Percentiles rank a stretch among this genome's conserved stretches.
Evolutionary conservation across 805 yeast species (phyloP).

Genomic region (Metschnikowia lunata): DNA sequence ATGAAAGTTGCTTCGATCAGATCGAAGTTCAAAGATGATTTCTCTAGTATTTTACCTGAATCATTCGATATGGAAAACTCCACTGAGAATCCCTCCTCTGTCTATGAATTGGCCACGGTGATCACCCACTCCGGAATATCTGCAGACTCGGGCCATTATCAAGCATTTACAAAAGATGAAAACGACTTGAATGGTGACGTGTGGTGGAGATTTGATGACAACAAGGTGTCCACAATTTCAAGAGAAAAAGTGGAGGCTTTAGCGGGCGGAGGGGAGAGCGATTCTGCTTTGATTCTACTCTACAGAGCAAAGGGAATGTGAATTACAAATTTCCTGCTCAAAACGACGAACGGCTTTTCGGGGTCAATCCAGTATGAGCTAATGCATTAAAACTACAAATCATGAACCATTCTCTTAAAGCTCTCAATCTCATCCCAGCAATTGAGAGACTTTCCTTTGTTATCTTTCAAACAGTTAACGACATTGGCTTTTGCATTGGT

Average conservation of each 20-base stretch:
- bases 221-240: constrained; percentile 72
- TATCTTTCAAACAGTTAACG: constrained; percentile 55
- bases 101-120: constrained; percentile 77
- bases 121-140: constrained; percentile 93
- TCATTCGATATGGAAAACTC: constrained; percentile 24
- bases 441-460: constrained; percentile 62
- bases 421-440: constrained; percentile 78
- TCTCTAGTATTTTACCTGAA: constrained; percentile 40
- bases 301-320: constrained; percentile 75
- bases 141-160: constrained; percentile 97
- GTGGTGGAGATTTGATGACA: constrained; percentile 97
- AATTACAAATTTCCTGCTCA: neutral
- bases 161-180: constrained; percentile 76
- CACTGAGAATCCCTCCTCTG: constrained; percentile 82
- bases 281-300: constrained; percentile 83
- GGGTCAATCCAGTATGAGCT: neutral
- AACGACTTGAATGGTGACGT: constrained; percentile 58
- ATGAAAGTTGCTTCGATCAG: constrained; percentile 45
- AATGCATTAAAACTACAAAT: constrained; percentile 24
- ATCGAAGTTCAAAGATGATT: constrained; percentile 48
- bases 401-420: constrained; percentile 57
- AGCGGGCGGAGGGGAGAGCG: constrained; percentile 98
- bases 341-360: neutral
- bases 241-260: constrained; percentile 78
- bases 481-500: constrained; percentile 47